Evolutionary conservation across 1,284 basidiomycete genomes (phyloP).

Genomic region (Ceratorhiza oryzae-sativae): DNA sequence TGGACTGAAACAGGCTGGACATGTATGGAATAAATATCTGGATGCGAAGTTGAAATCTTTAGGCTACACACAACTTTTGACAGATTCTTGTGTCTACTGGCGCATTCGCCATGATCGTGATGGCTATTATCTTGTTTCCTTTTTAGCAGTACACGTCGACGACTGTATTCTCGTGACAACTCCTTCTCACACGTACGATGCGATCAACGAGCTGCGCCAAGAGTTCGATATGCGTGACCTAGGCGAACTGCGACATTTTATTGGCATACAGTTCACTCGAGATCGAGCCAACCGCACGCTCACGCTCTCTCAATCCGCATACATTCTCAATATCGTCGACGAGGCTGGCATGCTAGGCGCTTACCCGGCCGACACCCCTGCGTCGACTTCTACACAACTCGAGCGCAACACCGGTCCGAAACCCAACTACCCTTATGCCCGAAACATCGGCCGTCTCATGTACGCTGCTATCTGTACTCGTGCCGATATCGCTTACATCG

Average conservation of each 20-base stretch:
- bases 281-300: background rate
- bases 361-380: background rate
- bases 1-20: constrained; percentile 4
- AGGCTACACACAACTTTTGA: background rate
- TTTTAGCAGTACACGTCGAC: constrained; percentile 14
- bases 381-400: background rate
- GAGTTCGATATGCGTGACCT: constrained; percentile 28
- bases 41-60: background rate
- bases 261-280: constrained; percentile 16
- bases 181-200: background rate
- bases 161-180: background rate
- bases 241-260: background rate
- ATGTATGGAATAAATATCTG: constrained; percentile 12
- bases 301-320: background rate
- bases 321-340: constrained; percentile 25
- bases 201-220: background rate
- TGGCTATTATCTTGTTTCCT: background rate
- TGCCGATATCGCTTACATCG: constrained; percentile 50
- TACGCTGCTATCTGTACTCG: background rate
- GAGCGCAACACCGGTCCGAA: background rate
- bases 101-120: background rate
- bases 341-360: constrained; percentile 5
- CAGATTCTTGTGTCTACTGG: constrained; percentile 2
- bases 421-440: background rate
- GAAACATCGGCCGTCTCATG: background rate